Evolutionary conservation across 2,329 filamentous ascomycete species (phyloP).

Genomic region (Diaporthe sp.): DNA sequence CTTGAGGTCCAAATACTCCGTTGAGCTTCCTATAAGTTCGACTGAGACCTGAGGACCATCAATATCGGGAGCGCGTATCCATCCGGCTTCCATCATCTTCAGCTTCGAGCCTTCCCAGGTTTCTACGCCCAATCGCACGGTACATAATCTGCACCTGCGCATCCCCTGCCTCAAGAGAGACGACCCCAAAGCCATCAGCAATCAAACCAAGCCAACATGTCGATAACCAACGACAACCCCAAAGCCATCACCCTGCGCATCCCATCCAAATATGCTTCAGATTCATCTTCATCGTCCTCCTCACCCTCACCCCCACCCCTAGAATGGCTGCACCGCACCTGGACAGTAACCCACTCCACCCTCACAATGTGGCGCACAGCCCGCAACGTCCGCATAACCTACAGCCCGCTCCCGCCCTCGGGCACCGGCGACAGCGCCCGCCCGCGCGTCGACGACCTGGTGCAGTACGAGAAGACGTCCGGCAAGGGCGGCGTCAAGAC

Average conservation of each 20-base stretch:
- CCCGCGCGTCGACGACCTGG: slow-evolving; percentile 76
- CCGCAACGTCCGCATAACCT: slow-evolving; percentile 85
- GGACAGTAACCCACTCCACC: slow-evolving; percentile 82
- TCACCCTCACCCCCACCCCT: slow-evolving; percentile 62
- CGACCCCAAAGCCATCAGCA: too few relatives aligned
- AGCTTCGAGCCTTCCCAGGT: too few relatives aligned
- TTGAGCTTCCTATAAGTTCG: background rate
- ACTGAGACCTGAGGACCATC: background rate
- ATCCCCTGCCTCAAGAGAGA: background rate
- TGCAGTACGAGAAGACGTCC: slow-evolving; percentile 74
- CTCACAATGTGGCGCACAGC: slow-evolving; percentile 85
- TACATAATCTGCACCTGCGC: background rate
- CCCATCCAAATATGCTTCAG: slow-evolving; percentile 64
- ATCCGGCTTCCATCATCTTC: background rate
- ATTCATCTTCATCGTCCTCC: slow-evolving; percentile 45
- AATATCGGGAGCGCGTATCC: too few relatives aligned
- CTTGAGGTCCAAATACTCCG: background rate
- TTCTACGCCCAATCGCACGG: background rate
- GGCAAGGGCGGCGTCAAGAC: slow-evolving; percentile 66
- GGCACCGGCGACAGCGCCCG: slow-evolving; percentile 40
- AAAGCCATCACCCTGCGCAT: slow-evolving; percentile 54
- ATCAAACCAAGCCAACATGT: slow-evolving; percentile 13
- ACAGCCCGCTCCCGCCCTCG: slow-evolving; percentile 65
- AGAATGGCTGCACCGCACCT: slow-evolving; percentile 75
- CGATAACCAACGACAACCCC: slow-evolving; percentile 7